Evolutionary conservation across 257 asterid species (phyloP), one percentile per base, ranked within the genome.

Genomic region (Striga asiatica): DNA sequence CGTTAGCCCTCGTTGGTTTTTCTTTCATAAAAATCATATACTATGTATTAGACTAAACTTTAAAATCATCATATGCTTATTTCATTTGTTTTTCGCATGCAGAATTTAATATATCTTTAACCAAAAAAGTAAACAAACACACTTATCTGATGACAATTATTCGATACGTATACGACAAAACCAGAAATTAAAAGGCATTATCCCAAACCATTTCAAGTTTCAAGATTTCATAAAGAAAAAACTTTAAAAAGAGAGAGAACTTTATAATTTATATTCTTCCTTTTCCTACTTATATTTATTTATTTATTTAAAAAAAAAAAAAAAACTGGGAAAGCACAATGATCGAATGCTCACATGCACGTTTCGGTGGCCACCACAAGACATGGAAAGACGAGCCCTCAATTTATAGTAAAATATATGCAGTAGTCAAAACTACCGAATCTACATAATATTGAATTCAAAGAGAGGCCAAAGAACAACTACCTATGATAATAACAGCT

Each of bases 401-500:
- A 22, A 41, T 63, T 25, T 17, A 43, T 58, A 11, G 10, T 29
- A 62, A 24, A 11, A 25, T n/a, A 39, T n/a, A 19, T 11, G 4
- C 11, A 49, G 2, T 8, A 50, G 20, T 34, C 8, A 50, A 34
- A 14, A 46, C 6, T 13, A 69, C 52, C 70, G 35, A 50, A 64
- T 62, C 55, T 12, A 34, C 45, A 51, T 18, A 61, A 62, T 42
- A 64, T 59, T 49, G 27, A 61, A 61, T 18, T n/a, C n/a, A n/a
- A n/a, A n/a, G n/a, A n/a, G 22, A 60, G 18, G 8, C 22, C 23
- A 17, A 35, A 45, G 43, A 56, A 62, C 70, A 62, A 68, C 71
- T 22, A 53, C 65, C 71, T 74, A 74, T 69, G 68, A 71, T 60
- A 50, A 35, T 58, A n/a, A 57, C 54, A 63, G 55, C 65, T 65